phyloP scores from a whole-genome alignment of 345 rosid species.

The Cochlearia excelsa region DNA sequence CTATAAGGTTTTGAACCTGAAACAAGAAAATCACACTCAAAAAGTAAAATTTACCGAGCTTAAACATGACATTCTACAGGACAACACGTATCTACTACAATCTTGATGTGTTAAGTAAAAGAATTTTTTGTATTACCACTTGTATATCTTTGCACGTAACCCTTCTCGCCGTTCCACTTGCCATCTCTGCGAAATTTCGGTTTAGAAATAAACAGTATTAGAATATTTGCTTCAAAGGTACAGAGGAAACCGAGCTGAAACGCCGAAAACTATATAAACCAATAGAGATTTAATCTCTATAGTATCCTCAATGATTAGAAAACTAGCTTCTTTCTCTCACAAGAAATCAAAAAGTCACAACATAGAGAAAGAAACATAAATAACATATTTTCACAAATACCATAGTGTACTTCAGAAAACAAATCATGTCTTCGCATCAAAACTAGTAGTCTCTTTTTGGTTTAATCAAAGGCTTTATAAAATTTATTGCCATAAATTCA shows the following conservation, averaged over 20 bases:
- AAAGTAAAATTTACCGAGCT: neutral
- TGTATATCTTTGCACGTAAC: constrained; percentile 89
- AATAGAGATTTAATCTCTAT: neutral
- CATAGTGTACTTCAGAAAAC: neutral
- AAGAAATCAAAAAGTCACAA: neutral
- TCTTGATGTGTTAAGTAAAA: neutral
- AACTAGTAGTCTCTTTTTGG: neutral
- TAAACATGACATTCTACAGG: constrained; percentile 1
- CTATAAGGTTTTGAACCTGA: constrained; percentile 96
- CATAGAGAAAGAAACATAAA: neutral
- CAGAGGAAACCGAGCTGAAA: neutral
- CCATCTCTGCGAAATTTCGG: constrained; percentile 42
- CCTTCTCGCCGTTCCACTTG: constrained; percentile 69
- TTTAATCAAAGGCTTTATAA: neutral
- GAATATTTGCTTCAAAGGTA: neutral
- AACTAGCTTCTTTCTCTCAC: constrained; percentile 10
- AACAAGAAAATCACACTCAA: constrained; percentile 12
- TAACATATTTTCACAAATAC: neutral
- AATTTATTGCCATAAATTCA: neutral
- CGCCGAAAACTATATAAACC: neutral
- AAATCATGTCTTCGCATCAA: neutral
- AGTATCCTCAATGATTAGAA: neutral
- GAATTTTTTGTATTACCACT: constrained; percentile 46
- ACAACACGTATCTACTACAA: neutral
- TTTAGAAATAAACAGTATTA: constrained; percentile 20